Evolutionary conservation across 257 asterid genomes (phyloP).

Genomic region (Linderniella brevidens): DNA sequence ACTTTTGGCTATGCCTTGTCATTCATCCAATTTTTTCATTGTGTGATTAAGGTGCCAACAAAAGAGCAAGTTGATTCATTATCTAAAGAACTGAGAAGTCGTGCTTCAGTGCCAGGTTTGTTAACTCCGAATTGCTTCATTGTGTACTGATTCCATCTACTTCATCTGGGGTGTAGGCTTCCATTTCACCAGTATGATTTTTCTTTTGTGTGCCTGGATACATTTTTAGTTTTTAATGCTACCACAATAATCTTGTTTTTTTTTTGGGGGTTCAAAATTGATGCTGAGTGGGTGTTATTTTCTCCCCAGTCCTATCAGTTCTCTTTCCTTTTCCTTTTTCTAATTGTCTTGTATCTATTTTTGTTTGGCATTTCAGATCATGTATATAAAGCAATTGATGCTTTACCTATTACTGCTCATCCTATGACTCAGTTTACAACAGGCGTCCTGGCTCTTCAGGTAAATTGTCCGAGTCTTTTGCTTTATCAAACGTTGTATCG

Average conservation of each 20-base stretch:
- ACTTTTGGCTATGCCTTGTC: neutral
- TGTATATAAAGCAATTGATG: constrained; percentile 59
- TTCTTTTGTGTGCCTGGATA: no score
- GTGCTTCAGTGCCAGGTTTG: constrained; percentile 67
- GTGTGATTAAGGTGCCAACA: constrained; percentile 60
- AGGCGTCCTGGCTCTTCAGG: constrained; percentile 94
- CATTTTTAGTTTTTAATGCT: no score
- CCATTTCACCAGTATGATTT: no score
- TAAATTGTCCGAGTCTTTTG: constrained; percentile 12
- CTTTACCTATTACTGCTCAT: constrained; percentile 57
- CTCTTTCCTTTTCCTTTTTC: no score
- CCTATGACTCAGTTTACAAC: constrained; percentile 88
- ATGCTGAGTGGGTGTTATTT: no score
- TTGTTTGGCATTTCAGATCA: constrained; percentile 39
- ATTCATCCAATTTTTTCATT: constrained; percentile 3
- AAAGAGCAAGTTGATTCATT: constrained; percentile 82
- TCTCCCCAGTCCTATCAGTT: neutral
- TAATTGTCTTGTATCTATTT: no score
- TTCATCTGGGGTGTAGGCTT: no score
- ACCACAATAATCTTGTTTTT: no score
- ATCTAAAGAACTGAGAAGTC: constrained; percentile 73
- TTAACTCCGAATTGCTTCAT: no score
- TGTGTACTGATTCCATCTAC: no score
- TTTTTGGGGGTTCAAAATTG: no score
- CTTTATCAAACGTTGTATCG: constrained; percentile 1